phyloP scores from a whole-genome alignment of 345 rosid genomes.

The Mallotus nudiflorus region DNA sequence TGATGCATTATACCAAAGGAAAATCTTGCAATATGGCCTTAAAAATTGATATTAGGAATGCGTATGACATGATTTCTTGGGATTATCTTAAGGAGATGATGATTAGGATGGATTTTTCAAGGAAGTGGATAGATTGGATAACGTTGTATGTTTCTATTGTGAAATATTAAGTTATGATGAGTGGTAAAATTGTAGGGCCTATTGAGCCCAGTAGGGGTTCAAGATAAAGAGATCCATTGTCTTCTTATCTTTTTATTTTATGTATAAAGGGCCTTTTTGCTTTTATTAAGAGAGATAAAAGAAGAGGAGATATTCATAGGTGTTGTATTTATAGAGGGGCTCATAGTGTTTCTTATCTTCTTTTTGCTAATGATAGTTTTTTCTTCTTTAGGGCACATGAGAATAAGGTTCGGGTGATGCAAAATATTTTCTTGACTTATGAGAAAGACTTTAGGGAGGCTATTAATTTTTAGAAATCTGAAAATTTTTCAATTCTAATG shows the following conservation, averaged over 20 bases:
- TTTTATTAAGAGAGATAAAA: neutral
- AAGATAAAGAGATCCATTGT: neutral
- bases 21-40: neutral
- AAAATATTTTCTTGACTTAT: neutral
- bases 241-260: neutral
- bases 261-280: neutral
- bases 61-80: neutral
- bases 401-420: neutral
- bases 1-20: neutral
- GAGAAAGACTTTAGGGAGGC: neutral
- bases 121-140: neutral
- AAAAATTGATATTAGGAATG: neutral
- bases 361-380: neutral
- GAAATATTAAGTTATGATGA: neutral
- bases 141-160: neutral
- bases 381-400: neutral
- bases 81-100: neutral
- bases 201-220: neutral
- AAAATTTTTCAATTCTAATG: neutral
- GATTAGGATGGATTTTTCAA: neutral
- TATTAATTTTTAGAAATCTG: neutral
- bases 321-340: neutral
- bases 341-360: neutral
- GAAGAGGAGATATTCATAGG: neutral
- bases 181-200: neutral